phyloP scores from a whole-genome alignment of 2,329 filamentous ascomycete species.

The Ophiostoma sp. region DNA sequence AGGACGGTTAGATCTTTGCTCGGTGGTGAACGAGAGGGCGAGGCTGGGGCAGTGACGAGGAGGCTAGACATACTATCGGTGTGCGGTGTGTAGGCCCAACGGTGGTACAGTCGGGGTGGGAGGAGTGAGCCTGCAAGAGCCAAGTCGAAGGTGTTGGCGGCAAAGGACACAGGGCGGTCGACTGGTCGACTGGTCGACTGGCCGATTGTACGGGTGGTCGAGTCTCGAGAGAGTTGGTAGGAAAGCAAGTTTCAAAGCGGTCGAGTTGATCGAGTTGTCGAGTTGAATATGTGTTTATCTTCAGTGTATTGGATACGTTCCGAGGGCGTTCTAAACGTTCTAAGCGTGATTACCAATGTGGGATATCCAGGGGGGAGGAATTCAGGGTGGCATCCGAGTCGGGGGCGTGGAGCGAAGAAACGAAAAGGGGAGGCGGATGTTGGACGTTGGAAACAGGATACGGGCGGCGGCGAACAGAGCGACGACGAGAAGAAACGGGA shows the following conservation, averaged over 20 bases:
- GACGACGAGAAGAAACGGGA: slow-evolving; percentile 1
- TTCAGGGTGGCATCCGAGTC: slow-evolving; percentile 13
- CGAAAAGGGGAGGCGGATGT: background rate
- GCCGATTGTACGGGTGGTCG: background rate
- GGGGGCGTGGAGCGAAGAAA: slow-evolving; percentile 6
- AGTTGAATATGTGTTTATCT: background rate
- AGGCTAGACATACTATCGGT: slow-evolving; percentile 8
- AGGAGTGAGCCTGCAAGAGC: background rate
- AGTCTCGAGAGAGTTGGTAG: slow-evolving; percentile 3
- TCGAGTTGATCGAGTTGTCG: background rate
- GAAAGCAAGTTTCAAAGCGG: background rate
- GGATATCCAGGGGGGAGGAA: slow-evolving; percentile 1
- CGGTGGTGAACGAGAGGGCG: background rate
- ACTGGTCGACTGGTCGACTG: background rate
- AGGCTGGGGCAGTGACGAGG: background rate
- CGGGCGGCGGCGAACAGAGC: background rate
- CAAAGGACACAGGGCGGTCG: background rate
- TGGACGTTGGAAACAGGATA: background rate
- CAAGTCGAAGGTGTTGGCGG: background rate
- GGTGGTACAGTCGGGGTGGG: background rate
- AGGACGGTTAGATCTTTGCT: background rate
- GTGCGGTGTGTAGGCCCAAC: background rate
- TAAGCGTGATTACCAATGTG: slow-evolving; percentile 10
- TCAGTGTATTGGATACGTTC: background rate
- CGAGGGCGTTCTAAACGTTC: background rate